Percentiles rank a stretch among this genome's conserved stretches.
Evolutionary conservation across 768 basidiomycete species (phyloP).

Genomic region (Brasilioporus rufonigricans): DNA sequence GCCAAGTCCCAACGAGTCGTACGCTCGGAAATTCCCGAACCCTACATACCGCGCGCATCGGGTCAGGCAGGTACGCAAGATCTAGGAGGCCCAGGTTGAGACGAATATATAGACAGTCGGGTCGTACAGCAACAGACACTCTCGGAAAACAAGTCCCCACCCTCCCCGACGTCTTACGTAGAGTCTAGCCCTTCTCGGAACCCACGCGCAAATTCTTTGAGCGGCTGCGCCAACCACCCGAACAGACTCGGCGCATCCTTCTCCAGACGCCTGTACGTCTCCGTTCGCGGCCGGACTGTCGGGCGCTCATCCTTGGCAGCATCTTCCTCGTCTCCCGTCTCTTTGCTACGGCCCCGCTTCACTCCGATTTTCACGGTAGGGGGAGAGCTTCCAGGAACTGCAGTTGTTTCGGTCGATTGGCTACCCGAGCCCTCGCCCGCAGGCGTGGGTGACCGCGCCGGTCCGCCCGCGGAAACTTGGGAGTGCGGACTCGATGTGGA

Average conservation of each 20-base stretch:
- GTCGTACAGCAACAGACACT: not conserved
- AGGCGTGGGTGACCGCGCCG: slow-evolving; percentile 14
- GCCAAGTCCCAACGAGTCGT: not conserved
- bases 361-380: slow-evolving; percentile 27
- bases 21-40: slow-evolving; percentile 30
- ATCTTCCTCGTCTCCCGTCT: slow-evolving; percentile 33
- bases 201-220: slow-evolving; percentile 63
- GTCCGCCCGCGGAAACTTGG: slow-evolving; percentile 10
- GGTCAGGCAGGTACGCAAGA: no score
- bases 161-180: slow-evolving; percentile 13
- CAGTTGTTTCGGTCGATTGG: slow-evolving; percentile 39
- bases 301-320: slow-evolving; percentile 42
- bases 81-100: not conserved
- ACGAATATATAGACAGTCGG: slow-evolving; percentile 5
- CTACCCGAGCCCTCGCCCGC: slow-evolving; percentile 20
- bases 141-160: no score
- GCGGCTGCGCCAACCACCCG: slow-evolving; percentile 61
- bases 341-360: slow-evolving; percentile 52
- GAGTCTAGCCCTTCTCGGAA: slow-evolving; percentile 58
- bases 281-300: slow-evolving; percentile 51
- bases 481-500: slow-evolving; percentile 20
- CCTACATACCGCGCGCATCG: slow-evolving; percentile 3
- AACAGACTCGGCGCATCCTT: slow-evolving; percentile 46
- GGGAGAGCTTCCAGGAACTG: slow-evolving; percentile 28
- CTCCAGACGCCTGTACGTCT: slow-evolving; percentile 42